Evolutionary conservation across 2,329 filamentous ascomycete genomes (phyloP).

Genomic region (Cladophialophora carrionii): DNA sequence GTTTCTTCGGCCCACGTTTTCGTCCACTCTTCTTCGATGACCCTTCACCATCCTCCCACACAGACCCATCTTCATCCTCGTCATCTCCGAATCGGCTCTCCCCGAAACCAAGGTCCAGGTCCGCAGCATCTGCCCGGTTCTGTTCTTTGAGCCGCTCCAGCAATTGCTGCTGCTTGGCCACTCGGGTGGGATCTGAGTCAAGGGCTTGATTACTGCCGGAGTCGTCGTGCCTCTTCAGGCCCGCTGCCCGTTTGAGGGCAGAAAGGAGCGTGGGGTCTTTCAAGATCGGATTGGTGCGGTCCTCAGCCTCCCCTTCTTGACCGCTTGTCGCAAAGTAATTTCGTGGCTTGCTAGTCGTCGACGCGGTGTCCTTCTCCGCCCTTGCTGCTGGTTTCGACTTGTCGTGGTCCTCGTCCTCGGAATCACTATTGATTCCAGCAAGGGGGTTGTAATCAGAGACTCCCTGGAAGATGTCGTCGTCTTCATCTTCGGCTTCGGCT

Average conservation of each 20-base stretch:
- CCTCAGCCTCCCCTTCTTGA: conserved; percentile 55
- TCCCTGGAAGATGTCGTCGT: conserved; percentile 66
- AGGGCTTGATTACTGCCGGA: conserved; percentile 39
- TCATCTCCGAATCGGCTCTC: conserved; percentile 85
- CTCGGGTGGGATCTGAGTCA: conserved; percentile 26
- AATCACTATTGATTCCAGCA: conserved; percentile 55
- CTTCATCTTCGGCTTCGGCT: conserved; percentile 52
- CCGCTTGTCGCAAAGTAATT: conserved; percentile 54
- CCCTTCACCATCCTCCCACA: conserved; percentile 52
- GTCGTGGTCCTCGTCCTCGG: conserved; percentile 48
- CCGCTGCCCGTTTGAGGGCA: conserved; percentile 81
- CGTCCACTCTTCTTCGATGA: conserved; percentile 45
- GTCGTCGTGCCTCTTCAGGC: conserved; percentile 54
- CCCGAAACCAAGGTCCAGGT: conserved; percentile 94
- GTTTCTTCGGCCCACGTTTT: conserved; percentile 60
- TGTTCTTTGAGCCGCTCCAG: conserved; percentile 48
- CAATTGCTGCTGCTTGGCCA: conserved; percentile 42
- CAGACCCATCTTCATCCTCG: conserved; percentile 75
- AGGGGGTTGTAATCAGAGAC: conserved; percentile 65
- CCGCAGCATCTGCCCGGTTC: conserved; percentile 55
- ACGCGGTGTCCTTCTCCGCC: conserved; percentile 25
- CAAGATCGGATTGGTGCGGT: conserved; percentile 43
- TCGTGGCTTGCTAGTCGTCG: conserved; percentile 45
- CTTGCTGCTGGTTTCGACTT: conserved; percentile 24
- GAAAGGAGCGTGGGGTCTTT: conserved; percentile 76